Conservation (phyloP, 83 land plant species). For the Thuja plicata region DNA sequence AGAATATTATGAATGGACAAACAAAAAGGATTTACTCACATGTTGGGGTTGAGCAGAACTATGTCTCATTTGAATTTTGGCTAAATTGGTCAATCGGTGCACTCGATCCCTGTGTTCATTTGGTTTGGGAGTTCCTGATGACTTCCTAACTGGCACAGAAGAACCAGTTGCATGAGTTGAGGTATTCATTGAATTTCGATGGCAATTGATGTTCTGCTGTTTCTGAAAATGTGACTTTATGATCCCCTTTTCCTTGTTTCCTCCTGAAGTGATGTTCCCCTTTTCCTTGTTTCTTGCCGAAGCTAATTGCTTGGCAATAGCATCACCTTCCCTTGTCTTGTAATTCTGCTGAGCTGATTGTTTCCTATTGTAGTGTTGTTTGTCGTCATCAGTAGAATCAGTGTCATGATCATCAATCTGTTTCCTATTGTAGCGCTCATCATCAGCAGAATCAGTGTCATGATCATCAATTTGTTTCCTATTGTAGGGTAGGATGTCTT, state of each 20-base stretch:
- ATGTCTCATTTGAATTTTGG: not conserved
- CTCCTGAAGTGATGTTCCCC: not conserved
- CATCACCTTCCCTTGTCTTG: not conserved
- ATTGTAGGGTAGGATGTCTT: not conserved
- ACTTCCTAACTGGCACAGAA: not conserved
- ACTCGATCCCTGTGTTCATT: not conserved
- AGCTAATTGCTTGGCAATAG: not conserved
- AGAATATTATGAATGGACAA: not conserved
- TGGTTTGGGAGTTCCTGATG: not conserved
- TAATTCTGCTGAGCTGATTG: not conserved
- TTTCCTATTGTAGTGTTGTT: not conserved
- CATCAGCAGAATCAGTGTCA: slow-evolving; percentile 12
- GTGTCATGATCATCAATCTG: slow-evolving; percentile 10
- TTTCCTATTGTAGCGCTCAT: not conserved
- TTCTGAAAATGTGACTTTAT: slow-evolving; percentile 4
- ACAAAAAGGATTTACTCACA: not conserved
- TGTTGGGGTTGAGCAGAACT: not conserved
- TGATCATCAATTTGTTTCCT: not conserved
- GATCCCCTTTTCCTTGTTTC: not conserved
- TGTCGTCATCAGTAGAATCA: not conserved
- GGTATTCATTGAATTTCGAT: not conserved
- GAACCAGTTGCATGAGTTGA: not conserved
- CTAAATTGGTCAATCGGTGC: not conserved
- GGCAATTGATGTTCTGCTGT: not conserved
- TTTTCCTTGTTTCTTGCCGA: not conserved